phyloP scores from a whole-genome alignment of 805 yeast species.

The Cyberlindnera nakhonratchasimensis region DNA sequence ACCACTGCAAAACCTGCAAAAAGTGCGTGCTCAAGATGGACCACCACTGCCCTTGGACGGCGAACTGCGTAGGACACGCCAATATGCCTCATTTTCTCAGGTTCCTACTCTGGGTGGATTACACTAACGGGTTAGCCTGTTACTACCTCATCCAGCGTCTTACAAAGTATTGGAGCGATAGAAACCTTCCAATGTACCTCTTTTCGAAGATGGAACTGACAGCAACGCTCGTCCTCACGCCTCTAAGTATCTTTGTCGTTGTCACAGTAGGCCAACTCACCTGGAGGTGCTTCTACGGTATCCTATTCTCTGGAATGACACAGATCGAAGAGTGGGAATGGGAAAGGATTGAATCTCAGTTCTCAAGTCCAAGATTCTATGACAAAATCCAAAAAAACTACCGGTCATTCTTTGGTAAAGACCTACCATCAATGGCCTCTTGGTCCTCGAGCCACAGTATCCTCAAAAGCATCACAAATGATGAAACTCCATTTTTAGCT shows the following conservation, averaged over 20 bases:
- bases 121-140: conserved; percentile 47
- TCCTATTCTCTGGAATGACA: conserved; percentile 64
- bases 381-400: conserved; percentile 43
- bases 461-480: conserved; percentile 10
- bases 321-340: conserved; percentile 92
- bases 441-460: conserved; percentile 22
- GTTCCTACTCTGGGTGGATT: conserved; percentile 64
- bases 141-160: conserved; percentile 41
- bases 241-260: conserved; percentile 56
- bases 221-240: conserved; percentile 50
- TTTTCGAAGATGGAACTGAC: conserved; percentile 49
- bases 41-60: conserved; percentile 94
- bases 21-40: conserved; percentile 85
- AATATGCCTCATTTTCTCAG: conserved; percentile 80
- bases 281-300: conserved; percentile 55
- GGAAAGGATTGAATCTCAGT: conserved; percentile 73
- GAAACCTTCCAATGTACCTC: conserved; percentile 54
- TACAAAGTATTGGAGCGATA: conserved; percentile 41
- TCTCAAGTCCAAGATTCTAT: conserved; percentile 55
- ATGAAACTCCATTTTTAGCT: conserved; percentile 33
- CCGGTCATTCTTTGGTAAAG: conserved; percentile 24
- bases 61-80: conserved; percentile 79
- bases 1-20: conserved; percentile 78
- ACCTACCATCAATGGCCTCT: conserved; percentile 18
- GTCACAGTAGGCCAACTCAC: conserved; percentile 57